Evolutionary conservation across 805 yeast genomes (phyloP).

Genomic region (Cyberlindnera nakhonratchasimensis): DNA sequence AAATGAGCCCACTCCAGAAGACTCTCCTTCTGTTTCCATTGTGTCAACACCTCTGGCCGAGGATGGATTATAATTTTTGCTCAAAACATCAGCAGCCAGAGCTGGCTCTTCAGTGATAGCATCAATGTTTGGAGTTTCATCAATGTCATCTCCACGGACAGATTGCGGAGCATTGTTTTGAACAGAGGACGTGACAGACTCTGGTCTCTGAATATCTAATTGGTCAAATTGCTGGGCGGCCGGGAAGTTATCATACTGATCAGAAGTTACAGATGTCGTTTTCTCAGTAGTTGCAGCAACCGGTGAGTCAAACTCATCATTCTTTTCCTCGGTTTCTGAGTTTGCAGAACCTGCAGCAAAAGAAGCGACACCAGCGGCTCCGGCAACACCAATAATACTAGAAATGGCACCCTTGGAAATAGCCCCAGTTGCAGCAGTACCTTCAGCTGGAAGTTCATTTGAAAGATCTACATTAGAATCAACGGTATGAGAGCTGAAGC

Average conservation of each 20-base stretch:
- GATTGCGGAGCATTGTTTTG: constrained; percentile 90
- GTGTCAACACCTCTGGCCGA: constrained; percentile 19
- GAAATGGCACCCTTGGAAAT: constrained; percentile 25
- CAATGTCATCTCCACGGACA: constrained; percentile 67
- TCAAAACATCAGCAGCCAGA: constrained; percentile 31
- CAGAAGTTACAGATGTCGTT: constrained; percentile 27
- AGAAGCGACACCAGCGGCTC: constrained; percentile 26
- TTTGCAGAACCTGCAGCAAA: constrained; percentile 23
- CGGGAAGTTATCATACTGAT: constrained; percentile 23
- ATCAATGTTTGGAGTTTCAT: constrained; percentile 27
- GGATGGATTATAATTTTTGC: constrained; percentile 24
- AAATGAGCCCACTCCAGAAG: constrained; percentile 27
- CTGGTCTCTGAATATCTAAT: constrained; percentile 51
- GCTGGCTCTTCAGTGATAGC: constrained; percentile 29
- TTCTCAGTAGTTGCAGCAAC: constrained; percentile 25
- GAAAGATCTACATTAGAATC: constrained; percentile 10
- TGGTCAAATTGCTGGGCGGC: constrained; percentile 18
- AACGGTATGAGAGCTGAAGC: constrained; percentile 9
- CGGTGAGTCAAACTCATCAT: constrained; percentile 25
- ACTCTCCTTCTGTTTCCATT: constrained; percentile 25
- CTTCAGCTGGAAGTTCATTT: constrained; percentile 1
- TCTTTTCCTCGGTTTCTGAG: constrained; percentile 32
- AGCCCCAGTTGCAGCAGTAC: constrained; percentile 13
- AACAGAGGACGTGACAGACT: constrained; percentile 84
- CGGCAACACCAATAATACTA: constrained; percentile 29